phyloP scores from a whole-genome alignment of 176 grass and related monocot genomes.

The Secale cereale region DNA sequence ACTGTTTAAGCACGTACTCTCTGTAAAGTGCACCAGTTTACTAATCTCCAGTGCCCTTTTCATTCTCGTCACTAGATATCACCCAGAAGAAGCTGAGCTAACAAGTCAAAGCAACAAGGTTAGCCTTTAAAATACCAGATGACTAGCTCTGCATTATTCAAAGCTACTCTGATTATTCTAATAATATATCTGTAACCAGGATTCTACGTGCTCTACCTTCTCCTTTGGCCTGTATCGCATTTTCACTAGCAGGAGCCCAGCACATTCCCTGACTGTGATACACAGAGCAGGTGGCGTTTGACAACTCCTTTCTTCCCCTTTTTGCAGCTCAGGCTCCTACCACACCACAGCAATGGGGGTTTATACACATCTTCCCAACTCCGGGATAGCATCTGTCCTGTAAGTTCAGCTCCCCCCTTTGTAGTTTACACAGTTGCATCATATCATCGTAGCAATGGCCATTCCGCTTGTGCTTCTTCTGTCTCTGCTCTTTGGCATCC shows the following conservation, averaged over 20 bases:
- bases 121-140: slow-evolving; percentile 45
- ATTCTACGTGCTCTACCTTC: slow-evolving; percentile 35
- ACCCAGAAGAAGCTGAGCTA: slow-evolving; percentile 37
- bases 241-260: slow-evolving; percentile 30
- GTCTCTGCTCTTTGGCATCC: slow-evolving; percentile 19
- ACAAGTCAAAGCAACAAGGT: slow-evolving; percentile 46
- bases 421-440: slow-evolving; percentile 15
- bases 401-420: slow-evolving; percentile 9
- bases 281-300: slow-evolving; percentile 41
- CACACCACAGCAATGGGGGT: slow-evolving; percentile 17
- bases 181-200: neutral
- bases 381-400: slow-evolving; percentile 14
- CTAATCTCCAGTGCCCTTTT: slow-evolving; percentile 32
- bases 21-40: slow-evolving; percentile 42
- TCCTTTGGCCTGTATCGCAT: slow-evolving; percentile 44
- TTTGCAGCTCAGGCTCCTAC: slow-evolving; percentile 14
- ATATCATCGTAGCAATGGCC: slow-evolving; percentile 40
- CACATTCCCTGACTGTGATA: slow-evolving; percentile 27
- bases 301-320: neutral
- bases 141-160: slow-evolving; percentile 16
- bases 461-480: slow-evolving; percentile 21
- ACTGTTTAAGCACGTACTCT: slow-evolving; percentile 30
- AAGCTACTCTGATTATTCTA: slow-evolving; percentile 24
- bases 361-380: slow-evolving; percentile 28
- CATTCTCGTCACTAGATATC: slow-evolving; percentile 3